phyloP scores from a whole-genome alignment of 176 grass and related monocot genomes.

The Hyparrhenia diplandra region DNA sequence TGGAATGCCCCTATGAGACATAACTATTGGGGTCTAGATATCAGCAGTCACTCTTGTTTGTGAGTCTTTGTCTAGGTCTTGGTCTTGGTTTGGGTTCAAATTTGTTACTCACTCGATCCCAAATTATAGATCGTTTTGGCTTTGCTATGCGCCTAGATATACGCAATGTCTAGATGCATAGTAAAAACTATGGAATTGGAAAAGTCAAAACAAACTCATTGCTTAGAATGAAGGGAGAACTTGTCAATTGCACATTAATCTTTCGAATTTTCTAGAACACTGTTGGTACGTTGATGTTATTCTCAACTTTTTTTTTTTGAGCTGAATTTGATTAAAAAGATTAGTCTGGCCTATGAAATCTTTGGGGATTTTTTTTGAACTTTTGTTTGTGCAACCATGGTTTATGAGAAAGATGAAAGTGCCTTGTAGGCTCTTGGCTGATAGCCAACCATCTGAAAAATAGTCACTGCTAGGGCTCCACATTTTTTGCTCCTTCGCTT shows the following conservation, averaged over 20 bases:
- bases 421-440: not conserved
- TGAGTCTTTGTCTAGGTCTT: not conserved
- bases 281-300: not conserved
- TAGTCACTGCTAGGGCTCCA: not conserved
- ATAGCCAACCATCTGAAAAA: not conserved
- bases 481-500: not conserved
- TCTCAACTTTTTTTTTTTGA: not conserved
- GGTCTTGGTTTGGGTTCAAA: not conserved
- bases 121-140: not conserved
- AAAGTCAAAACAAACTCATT: not conserved
- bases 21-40: not conserved
- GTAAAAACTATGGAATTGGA: not conserved
- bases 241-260: not conserved
- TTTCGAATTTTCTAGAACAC: not conserved
- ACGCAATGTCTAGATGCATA: not conserved
- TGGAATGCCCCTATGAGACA: not conserved
- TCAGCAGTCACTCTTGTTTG: not conserved
- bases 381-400: not conserved
- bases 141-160: not conserved
- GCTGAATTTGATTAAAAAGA: not conserved
- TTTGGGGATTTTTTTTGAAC: not conserved
- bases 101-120: not conserved
- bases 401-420: not conserved
- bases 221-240: not conserved
- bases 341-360: not conserved